Base-by-base conservation (phyloP, 768 basidiomycete genomes). In the Coprinellus aureogranulatus region DNA sequence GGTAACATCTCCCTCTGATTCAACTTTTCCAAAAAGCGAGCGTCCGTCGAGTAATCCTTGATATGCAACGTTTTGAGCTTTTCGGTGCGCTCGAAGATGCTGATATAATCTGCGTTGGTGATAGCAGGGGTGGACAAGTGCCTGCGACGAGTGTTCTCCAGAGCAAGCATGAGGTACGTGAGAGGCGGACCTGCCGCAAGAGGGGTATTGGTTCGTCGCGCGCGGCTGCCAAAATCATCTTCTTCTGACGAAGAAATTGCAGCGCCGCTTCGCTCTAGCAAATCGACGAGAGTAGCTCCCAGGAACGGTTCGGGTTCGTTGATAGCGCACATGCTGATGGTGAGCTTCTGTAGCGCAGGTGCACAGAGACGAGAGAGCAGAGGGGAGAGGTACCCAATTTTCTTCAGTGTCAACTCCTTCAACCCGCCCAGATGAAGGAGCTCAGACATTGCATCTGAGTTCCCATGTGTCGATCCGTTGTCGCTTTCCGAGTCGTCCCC, bases 321-420 rank as follows among this genome's bases (percentile, higher is more conserved):
- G 18, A 51, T 6, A 31, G 49, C 18, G n/a, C 25, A 51, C 27
- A 51, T 34, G 28, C 14, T 37, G 30, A 58, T 53, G 26, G 20
- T 31, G 11, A 58, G 51, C 3, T 31, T 48, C 11, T 26, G 22
- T 3, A 58, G 30, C 30, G 49, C 25, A 2, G 57, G 57, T 1
- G 44, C 27, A n/a, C 31, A 31, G 30, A 58, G 57, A 11, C 37
- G 40, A 16, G 39, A 44, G 9, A 58, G 2, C 26, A 58, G 20
- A 2, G 57, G 57, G 12, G 28, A 10, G 30, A 58, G 11, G 14
- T 53, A 49, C 4, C 23, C 30, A 23, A 58, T 58, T 8, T 31
- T 41, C 34, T 53, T 42, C 42, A 58, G 20, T 3, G 22, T 46
- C 16, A 58, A 20, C 46, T 58, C 57, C 37, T 58, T 42, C 26